phyloP scores from a whole-genome alignment of 2,329 filamentous ascomycete genomes.

The Penicillium sp. region DNA sequence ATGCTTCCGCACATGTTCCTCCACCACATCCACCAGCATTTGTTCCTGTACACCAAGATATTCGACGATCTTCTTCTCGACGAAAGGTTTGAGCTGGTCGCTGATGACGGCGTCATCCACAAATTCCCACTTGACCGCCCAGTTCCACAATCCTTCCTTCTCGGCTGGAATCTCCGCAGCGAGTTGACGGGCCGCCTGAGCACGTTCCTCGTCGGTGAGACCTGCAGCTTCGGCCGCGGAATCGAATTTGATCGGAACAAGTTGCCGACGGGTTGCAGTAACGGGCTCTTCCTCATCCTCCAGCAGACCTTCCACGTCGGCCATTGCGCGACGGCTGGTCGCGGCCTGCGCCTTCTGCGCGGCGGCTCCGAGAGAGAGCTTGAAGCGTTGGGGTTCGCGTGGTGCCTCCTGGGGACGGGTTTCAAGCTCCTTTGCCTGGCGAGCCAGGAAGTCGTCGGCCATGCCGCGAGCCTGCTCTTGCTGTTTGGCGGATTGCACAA shows the following conservation, averaged over 20 bases:
- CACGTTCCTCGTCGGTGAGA: constrained; percentile 83
- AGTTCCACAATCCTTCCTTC: constrained; percentile 84
- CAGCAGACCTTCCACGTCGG: constrained; percentile 89
- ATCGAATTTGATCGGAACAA: constrained; percentile 81
- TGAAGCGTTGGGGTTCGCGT: constrained; percentile 72
- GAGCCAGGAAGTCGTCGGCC: constrained; percentile 87
- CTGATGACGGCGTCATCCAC: constrained; percentile 77
- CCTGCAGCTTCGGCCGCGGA: constrained; percentile 63
- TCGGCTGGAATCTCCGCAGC: constrained; percentile 88
- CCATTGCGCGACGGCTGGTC: constrained; percentile 72
- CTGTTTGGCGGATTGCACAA: constrained; percentile 66
- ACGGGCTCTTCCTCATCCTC: constrained; percentile 91
- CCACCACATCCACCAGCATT: constrained; percentile 87
- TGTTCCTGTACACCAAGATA: constrained; percentile 96
- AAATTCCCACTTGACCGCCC: constrained; percentile 89
- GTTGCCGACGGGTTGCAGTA: constrained; percentile 66
- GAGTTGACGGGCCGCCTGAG: constrained; percentile 75
- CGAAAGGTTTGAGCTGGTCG: constrained; percentile 88
- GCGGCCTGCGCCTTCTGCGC: constrained; percentile 68
- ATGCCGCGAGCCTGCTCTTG: constrained; percentile 76
- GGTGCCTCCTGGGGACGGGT: constrained; percentile 42
- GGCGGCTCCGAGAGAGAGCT: constrained; percentile 85
- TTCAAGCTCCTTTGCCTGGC: constrained; percentile 74
- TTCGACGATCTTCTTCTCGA: constrained; percentile 97
- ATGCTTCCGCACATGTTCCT: constrained; percentile 77